Percentiles rank a stretch among this genome's conserved stretches.
Conservation (phyloP, 2,329 filamentous ascomycete species). For the Magnaporthales sp. region DNA sequence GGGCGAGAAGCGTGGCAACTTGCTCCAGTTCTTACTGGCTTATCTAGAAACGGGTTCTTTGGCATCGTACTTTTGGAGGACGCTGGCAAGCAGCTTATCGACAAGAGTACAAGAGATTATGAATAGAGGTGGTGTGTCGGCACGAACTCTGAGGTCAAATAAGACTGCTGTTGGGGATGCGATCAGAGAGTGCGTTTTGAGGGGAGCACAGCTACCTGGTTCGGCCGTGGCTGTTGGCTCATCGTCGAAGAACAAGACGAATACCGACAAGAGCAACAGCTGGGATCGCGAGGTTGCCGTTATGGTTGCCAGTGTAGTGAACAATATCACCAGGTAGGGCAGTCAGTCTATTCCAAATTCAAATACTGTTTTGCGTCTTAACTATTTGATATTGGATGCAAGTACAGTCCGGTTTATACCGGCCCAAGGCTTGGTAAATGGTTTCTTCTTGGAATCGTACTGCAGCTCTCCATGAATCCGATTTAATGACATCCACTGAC, state of each 20-base stretch:
- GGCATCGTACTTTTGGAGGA: constrained; percentile 88
- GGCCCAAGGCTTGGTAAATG: too few relatives aligned
- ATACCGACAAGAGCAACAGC: constrained; percentile 24
- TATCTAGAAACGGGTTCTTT: constrained; percentile 83
- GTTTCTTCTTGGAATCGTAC: too few relatives aligned
- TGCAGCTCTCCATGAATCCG: too few relatives aligned
- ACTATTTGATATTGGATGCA: too few relatives aligned
- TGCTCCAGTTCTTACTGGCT: constrained; percentile 65
- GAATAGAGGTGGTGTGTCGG: constrained; percentile 72
- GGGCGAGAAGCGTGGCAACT: constrained; percentile 30
- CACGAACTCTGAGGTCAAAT: constrained; percentile 70
- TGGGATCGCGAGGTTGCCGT: constrained; percentile 93
- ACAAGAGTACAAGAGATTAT: constrained; percentile 78
- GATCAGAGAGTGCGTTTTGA: constrained; percentile 73
- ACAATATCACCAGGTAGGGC: constrained; percentile 37
- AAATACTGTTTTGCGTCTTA: too few relatives aligned
- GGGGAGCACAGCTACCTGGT: constrained; percentile 62
- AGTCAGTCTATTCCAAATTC: not conserved
- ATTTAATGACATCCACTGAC: too few relatives aligned
- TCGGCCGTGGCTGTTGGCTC: constrained; percentile 30
- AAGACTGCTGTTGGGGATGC: constrained; percentile 66
- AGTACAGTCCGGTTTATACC: too few relatives aligned
- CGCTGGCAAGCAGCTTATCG: constrained; percentile 69
- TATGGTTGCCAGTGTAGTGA: constrained; percentile 80
- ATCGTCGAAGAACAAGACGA: constrained; percentile 32